Percentiles rank a stretch among this genome's conserved stretches.
Conservation (phyloP, 2,329 filamentous ascomycete genomes). For the Macrophomina tecta region DNA sequence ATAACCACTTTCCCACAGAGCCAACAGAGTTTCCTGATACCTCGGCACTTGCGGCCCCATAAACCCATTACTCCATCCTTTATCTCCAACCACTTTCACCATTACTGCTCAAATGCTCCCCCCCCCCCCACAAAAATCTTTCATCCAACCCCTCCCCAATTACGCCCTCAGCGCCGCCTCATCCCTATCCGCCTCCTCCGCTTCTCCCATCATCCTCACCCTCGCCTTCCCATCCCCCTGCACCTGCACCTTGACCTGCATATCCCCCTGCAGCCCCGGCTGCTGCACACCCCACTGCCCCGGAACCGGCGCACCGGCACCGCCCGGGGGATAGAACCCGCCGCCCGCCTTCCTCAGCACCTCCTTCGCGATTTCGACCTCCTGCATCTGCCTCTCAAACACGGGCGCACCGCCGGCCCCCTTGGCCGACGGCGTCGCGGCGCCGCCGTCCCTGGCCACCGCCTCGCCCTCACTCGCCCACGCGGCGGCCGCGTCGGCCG, state of each 20-base stretch:
- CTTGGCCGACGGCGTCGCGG: not conserved
- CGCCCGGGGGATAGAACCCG: not conserved
- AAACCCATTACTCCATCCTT: not conserved
- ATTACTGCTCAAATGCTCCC: not conserved
- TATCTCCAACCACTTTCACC: not conserved
- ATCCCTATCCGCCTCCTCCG: conserved; percentile 32
- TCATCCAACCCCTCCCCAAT: conserved; percentile 31
- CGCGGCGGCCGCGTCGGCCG: not conserved
- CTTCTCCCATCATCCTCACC: conserved; percentile 35
- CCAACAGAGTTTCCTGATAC: too few species aligned
- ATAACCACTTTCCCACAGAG: too few species aligned
- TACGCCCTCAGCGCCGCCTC: not conserved
- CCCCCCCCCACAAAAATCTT: conserved; percentile 14
- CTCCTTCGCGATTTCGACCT: conserved; percentile 21
- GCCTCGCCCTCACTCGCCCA: too few species aligned
- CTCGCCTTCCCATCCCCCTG: conserved; percentile 27
- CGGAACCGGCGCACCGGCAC: not conserved
- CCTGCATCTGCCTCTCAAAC: conserved; percentile 12
- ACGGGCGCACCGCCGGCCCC: not conserved
- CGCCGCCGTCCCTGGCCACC: not conserved
- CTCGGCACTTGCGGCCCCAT: too few species aligned
- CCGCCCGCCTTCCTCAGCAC: conserved; percentile 19
- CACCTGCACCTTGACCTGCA: conserved; percentile 17
- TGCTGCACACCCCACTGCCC: not conserved
- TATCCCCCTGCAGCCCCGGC: not conserved